These are phyloP conservation scores for Colletotrichum salicis DNA, from an alignment of 2,329 filamentous ascomycete species.

Conservation along the genomic window DNA sequence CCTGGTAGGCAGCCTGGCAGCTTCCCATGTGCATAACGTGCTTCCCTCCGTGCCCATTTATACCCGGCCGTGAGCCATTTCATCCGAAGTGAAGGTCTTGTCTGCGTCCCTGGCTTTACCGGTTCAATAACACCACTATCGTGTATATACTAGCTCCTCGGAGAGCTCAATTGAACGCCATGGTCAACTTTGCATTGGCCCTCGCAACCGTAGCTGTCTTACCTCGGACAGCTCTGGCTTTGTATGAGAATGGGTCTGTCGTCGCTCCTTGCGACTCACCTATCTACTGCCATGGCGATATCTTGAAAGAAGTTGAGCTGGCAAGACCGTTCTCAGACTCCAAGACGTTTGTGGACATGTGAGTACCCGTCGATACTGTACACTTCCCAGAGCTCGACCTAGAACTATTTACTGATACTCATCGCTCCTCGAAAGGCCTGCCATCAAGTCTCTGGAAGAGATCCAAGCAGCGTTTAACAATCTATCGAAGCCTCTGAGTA, in stretches of 20 bases:
- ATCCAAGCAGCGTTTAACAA: constrained; percentile 70
- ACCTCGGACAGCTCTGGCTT: constrained; percentile 48
- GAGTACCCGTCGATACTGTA: constrained; percentile 40
- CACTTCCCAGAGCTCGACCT: not conserved
- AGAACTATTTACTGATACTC: constrained; percentile 27
- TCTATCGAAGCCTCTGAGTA: constrained; percentile 68
- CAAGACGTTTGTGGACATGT: constrained; percentile 79
- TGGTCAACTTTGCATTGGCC: constrained; percentile 6
- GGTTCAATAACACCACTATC: not conserved
- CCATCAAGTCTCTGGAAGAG: constrained; percentile 66
- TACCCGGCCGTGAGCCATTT: constrained; percentile 1
- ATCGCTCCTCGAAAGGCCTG: constrained; percentile 59
- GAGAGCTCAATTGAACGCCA: not conserved
- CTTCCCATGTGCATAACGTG: not conserved
- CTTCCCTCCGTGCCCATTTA: constrained; percentile 7
- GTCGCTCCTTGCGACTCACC: constrained; percentile 74
- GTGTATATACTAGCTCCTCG: not conserved
- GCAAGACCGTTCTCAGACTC: constrained; percentile 73
- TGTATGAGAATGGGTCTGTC: constrained; percentile 70
- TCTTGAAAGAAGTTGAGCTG: constrained; percentile 71
- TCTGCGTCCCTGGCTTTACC: not conserved
- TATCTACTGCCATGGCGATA: constrained; percentile 74
- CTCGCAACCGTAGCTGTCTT: constrained; percentile 25
- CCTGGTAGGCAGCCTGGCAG: constrained; percentile 1
- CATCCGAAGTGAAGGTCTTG: constrained; percentile 7